These are phyloP conservation scores for Cercospora canescens DNA, from an alignment of 2,329 filamentous ascomycete species.

Conservation along the genomic window DNA sequence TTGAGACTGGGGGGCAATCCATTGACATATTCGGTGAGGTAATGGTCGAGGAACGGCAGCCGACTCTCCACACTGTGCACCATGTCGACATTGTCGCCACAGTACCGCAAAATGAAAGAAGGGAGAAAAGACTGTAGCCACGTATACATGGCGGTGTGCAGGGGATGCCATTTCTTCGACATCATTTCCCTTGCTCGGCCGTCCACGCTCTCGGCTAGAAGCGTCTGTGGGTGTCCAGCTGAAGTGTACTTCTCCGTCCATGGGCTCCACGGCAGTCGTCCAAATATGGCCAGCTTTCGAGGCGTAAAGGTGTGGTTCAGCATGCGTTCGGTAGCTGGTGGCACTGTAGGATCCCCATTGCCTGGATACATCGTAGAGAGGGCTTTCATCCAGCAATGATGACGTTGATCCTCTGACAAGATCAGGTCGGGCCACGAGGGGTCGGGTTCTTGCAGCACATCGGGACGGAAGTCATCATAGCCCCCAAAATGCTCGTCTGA, in stretches of 20 bases:
- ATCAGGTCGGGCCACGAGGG: slow-evolving; percentile 26
- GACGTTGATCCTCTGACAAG: slow-evolving; percentile 28
- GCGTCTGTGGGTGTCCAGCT: slow-evolving; percentile 3
- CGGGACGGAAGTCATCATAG: slow-evolving; percentile 49
- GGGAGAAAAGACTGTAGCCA: slow-evolving; percentile 40
- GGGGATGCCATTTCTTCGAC: slow-evolving; percentile 41
- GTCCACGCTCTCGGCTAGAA: slow-evolving; percentile 15
- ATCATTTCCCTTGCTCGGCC: slow-evolving; percentile 30
- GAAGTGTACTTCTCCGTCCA: slow-evolving; percentile 31
- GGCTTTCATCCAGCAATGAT: slow-evolving; percentile 5
- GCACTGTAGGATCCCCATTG: neutral
- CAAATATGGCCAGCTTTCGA: slow-evolving; percentile 38
- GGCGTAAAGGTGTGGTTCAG: slow-evolving; percentile 44
- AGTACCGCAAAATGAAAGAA: slow-evolving; percentile 43
- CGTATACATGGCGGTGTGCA: slow-evolving; percentile 42
- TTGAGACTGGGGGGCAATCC: slow-evolving; percentile 40
- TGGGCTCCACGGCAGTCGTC: slow-evolving; percentile 14
- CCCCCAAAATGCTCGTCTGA: slow-evolving; percentile 57
- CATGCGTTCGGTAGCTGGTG: slow-evolving; percentile 26
- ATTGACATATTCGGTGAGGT: slow-evolving; percentile 42
- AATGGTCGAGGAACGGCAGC: slow-evolving; percentile 45
- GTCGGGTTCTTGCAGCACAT: slow-evolving; percentile 54
- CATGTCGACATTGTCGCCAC: slow-evolving; percentile 51
- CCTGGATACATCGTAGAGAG: slow-evolving; percentile 26
- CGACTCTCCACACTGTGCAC: slow-evolving; percentile 44